Conservation (phyloP, 2,329 filamentous ascomycete genomes). For the Dothideomycetes sp. region DNA sequence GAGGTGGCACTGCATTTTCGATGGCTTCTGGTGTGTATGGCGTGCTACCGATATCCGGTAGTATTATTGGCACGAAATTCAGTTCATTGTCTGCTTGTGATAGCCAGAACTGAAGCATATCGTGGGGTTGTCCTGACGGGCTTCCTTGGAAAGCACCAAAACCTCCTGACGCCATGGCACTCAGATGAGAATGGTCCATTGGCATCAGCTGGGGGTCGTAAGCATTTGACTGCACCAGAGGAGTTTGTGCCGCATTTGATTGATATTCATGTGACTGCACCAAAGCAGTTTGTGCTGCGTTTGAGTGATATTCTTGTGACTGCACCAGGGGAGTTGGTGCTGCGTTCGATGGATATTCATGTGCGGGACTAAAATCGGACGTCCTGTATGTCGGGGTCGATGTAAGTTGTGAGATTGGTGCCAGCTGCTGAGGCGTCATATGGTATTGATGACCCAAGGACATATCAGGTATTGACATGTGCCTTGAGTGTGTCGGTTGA, state of each 20-base stretch:
- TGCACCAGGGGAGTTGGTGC: constrained; percentile 3
- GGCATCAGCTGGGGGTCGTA: constrained; percentile 10
- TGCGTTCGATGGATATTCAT: background rate
- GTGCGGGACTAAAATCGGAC: constrained; percentile 1
- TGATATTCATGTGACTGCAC: constrained; percentile 5
- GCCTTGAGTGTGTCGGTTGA: constrained; percentile 12
- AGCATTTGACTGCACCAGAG: constrained; percentile 1
- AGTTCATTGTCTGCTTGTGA: constrained; percentile 16
- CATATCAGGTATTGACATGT: constrained; percentile 14
- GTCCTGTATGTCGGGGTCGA: constrained; percentile 1
- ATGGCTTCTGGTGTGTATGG: constrained; percentile 19
- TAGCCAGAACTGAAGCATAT: constrained; percentile 17
- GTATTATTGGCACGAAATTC: constrained; percentile 9
- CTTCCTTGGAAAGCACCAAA: constrained; percentile 10
- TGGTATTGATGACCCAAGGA: constrained; percentile 7
- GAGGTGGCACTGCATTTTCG: constrained; percentile 13
- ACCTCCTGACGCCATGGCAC: background rate
- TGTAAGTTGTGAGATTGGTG: background rate
- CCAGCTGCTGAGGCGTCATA: constrained; percentile 5
- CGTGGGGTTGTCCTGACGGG: constrained; percentile 11
- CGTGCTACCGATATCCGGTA: constrained; percentile 23
- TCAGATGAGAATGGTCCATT: constrained; percentile 8
- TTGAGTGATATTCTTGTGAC: constrained; percentile 4
- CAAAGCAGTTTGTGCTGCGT: background rate
- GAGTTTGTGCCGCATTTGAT: background rate